Evolutionary conservation across 2,329 filamentous ascomycete genomes (phyloP).

Genomic region (Diaporthe aspalathi): DNA sequence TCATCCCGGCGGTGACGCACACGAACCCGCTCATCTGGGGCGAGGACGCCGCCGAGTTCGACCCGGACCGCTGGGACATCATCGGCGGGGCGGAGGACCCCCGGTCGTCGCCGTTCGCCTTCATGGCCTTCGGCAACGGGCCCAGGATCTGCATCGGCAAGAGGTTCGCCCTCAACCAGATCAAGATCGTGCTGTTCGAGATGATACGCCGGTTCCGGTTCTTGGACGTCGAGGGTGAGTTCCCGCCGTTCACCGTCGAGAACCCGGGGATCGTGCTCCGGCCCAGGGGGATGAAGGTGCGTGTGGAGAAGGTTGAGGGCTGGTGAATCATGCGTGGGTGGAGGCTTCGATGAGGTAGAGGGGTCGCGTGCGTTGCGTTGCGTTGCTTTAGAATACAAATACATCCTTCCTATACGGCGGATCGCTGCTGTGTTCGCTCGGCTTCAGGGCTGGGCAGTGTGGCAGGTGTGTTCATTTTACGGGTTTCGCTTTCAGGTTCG

Average conservation of each 20-base stretch:
- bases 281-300: not conserved
- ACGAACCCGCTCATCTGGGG: conserved; percentile 44
- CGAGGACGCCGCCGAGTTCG: conserved; percentile 42
- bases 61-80: conserved; percentile 42
- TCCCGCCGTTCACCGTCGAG: not conserved
- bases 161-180: conserved; percentile 50
- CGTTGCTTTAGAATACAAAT: not conserved
- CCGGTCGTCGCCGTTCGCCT: not conserved
- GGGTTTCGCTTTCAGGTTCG: too few relatives aligned
- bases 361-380: not conserved
- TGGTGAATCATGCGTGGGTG: not conserved
- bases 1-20: conserved; percentile 41
- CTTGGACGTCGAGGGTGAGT: not conserved
- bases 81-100: not conserved
- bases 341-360: not conserved
- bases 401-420: not conserved
- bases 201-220: conserved; percentile 41
- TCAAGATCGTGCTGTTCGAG: conserved; percentile 51
- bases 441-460: not conserved
- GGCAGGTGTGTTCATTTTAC: too few relatives aligned
- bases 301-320: not conserved
- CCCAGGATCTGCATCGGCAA: conserved; percentile 54
- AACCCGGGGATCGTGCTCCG: not conserved
- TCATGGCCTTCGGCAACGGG: conserved; percentile 45
- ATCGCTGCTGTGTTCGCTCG: not conserved